Evolutionary conservation across 2,329 filamentous ascomycete species (phyloP), one percentile per base, ranked within the genome.

Genomic region (Aspergillus ochraceoroseus): DNA sequence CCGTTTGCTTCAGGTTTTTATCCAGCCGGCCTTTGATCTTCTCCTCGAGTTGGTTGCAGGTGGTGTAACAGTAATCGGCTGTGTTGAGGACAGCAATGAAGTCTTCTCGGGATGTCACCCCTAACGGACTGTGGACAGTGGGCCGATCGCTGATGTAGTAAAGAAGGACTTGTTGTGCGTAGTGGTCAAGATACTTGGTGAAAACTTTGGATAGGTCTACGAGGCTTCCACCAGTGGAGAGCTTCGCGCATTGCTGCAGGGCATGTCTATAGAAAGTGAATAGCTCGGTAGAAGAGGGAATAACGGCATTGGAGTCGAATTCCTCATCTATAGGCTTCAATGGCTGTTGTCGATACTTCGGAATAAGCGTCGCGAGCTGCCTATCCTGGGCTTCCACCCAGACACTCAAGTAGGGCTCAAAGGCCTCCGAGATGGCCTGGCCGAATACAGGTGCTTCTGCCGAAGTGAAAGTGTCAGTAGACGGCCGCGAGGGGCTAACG

Each of bases 371-470:
- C 4, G 87, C 83, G 43, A 96, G 73, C 55, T 94, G 83, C 54
- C 82, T 90, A 65, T 95, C 90, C 64, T 96, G 92, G 7, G 87
- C 90, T 45, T 96, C 90, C 1, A 98, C 88, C 92, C 92, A 98
- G 3, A 98, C 71, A 60, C 87, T 95, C 50, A 98, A 75, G 63
- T 96, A 98, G 1, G 92, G 92, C 66, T 96, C 92, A 58, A 98
- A 98, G 0, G 92, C 92, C 47, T 94, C 87, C 0, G 92, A 96
- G 46, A 98, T 95, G 3, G 87, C 83, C 41, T 94, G 87, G 40
- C 86, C 84, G 62, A 95, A 95, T 40, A 79, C 82, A 13, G 85
- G 81, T 0, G 80, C 71, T 52, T 82, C 82, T 37, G 88, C 85
- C 1, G 87, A 94, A 46, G 80, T 83, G 19, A 94, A 77, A 0